Conservation (phyloP, 257 asterid genomes). For the Fraxinus pennsylvanica region DNA sequence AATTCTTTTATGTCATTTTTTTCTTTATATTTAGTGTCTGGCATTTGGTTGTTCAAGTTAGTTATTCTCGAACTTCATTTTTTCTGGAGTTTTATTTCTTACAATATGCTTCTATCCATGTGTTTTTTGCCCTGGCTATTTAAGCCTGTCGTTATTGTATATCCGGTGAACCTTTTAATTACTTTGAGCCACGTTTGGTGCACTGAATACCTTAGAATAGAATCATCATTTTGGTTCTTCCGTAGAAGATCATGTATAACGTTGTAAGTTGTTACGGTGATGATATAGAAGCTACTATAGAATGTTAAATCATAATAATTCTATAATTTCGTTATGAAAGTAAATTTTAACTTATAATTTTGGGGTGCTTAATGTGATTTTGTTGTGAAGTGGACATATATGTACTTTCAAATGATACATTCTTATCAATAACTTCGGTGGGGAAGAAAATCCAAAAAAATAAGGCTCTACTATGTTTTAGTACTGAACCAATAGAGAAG, state of each 20-base stretch:
- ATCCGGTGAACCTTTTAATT: not conserved
- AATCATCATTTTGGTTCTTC: not conserved
- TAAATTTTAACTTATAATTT: not conserved
- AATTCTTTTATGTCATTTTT: not conserved
- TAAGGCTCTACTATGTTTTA: not conserved
- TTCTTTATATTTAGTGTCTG: not conserved
- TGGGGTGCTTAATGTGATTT: not conserved
- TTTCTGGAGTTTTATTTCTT: not conserved
- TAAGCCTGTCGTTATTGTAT: not conserved
- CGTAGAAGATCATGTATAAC: conserved; percentile 26
- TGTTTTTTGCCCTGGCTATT: not conserved
- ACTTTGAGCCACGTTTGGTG: not conserved
- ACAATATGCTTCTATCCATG: not conserved
- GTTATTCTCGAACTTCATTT: not conserved
- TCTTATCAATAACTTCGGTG: not conserved
- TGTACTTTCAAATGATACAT: not conserved
- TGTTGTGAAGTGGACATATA: not conserved
- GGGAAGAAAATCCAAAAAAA: not conserved
- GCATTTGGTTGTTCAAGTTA: not conserved
- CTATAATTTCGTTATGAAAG: not conserved
- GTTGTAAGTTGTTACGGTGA: conserved; percentile 27
- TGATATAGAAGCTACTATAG: not conserved
- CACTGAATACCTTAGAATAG: not conserved
- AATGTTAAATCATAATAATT: not conserved
- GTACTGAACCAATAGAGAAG: conserved; percentile 6